Evolutionary conservation across 371 early-diverging fungal species (phyloP), one percentile per base, ranked within the genome.

Genomic region (Capillidium rhysosporum): DNA sequence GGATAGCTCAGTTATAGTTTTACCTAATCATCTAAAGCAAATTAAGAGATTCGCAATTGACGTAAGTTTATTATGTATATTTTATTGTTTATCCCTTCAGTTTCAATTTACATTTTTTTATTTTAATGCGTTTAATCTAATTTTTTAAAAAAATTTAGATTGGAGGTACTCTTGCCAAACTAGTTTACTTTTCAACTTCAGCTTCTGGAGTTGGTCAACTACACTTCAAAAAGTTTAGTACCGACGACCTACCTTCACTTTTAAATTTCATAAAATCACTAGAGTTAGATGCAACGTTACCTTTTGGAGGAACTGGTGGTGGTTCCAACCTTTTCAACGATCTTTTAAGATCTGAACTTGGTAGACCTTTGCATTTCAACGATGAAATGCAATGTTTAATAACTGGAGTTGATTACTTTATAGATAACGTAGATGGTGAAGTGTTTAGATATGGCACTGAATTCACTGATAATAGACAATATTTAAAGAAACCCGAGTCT

Each of bases 91-190:
- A 4, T 8, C 16, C 4, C 25, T 23, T 25, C 45, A 7, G 16
- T 16, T 25, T 45, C 23, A 45, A 7, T 45, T 45, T 45, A 31
- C 18, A 48, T 24, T 16, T 25, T 40, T 40, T 39, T 16, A 3
- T 10, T 10, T 52, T 16, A 52, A 52, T 10, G 16, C 18, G 40
- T 14, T 18, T n/a, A 14, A 40, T 9, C 20, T 39, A 7, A 52
- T 20, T 23, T 20, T 40, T 12, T 20, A 16, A 40, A 25, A 18
- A 21, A n/a, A n/a, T n/a, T 25, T 58, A 79, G 75, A 80, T 92
- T 69, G 95, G 96, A 40, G 96, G 96, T 40, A 86, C 90, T 26
- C 67, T 95, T 9, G 89, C 91, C 53, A 95, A 95, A 61, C 80
- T 95, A 10, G 90, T 93, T 21, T 95, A 92, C 65, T 86, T 86